Base-by-base conservation (phyloP, 2,329 filamentous ascomycete species). In the Claviceps citrina region DNA sequence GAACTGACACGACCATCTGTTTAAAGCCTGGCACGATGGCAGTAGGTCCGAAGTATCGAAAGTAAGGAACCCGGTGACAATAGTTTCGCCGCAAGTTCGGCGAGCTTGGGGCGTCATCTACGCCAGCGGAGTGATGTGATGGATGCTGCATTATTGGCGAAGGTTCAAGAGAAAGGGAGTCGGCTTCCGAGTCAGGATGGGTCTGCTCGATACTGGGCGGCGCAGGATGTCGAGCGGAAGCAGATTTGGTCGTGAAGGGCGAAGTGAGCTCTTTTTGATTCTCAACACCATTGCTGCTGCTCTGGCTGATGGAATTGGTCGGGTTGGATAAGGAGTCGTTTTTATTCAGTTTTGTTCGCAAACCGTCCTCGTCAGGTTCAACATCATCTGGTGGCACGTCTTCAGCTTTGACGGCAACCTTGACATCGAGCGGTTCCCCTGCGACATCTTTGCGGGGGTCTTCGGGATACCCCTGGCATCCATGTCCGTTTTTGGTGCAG, bases 21-120 rank as follows among this genome's bases (percentile, higher is more conserved):
- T 93, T 93, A 63, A 86, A 93, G 18, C 85, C 85, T 1, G 85
- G 85, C 39, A 91, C 84, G 52, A 93, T 93, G 46, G 85, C 86
- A 1, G 86, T 93, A 0, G 84, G 84, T 0, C 85, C 86, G 54
- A 93, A 91, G 59, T 91, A 93, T 44, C 86, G 71, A 51, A 93
- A 93, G 56, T 91, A 94, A 0, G 85, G 85, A 46, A 93, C 83
- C 40, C 80, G 72, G 52, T 81, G 66, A 44, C 72, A 66, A 55
- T 71, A 67, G 24, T 64, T 58, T 49, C 71, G 65, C 45, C 71
- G 63, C 37, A 67, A 58, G 9, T 62, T 51, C 1, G 68, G 66
- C 18, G 68, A 71, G 22, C 58, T 46, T 13, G 51, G 48, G 2
- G 44, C 32, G 28, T 54, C 52, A 31, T 52, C 51, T 6, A 54